phyloP scores from a whole-genome alignment of 768 basidiomycete species.

The Neoboletus magnificus region DNA sequence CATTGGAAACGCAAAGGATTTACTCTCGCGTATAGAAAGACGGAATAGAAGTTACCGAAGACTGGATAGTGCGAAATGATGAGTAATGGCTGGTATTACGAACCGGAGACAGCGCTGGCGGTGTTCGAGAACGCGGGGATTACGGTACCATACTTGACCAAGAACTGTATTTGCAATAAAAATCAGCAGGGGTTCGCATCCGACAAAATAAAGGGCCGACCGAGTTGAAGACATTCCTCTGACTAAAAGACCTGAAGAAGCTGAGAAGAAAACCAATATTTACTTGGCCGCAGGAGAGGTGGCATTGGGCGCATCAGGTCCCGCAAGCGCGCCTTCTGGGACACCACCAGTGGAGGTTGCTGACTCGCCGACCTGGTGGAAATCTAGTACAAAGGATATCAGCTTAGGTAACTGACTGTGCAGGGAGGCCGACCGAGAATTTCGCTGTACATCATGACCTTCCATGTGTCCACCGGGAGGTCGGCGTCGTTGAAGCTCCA shows the following conservation, averaged over 20 bases:
- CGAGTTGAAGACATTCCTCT: slow-evolving; percentile 9
- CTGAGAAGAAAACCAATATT: background rate
- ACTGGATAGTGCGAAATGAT: slow-evolving; percentile 5
- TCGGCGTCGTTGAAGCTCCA: slow-evolving; percentile 99
- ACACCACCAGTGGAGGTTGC: slow-evolving; percentile 33
- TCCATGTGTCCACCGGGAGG: slow-evolving; percentile 98
- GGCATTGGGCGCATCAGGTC: slow-evolving; percentile 42
- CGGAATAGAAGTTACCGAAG: slow-evolving; percentile 8
- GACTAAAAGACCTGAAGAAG: background rate
- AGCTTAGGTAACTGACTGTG: background rate
- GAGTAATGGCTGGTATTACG: slow-evolving; percentile 14
- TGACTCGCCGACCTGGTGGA: slow-evolving; percentile 73
- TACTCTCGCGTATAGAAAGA: slow-evolving; percentile 6
- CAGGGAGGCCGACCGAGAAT: slow-evolving; percentile 71
- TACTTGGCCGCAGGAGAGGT: slow-evolving; percentile 16
- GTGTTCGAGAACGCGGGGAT: slow-evolving; percentile 1
- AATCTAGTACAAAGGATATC: slow-evolving; percentile 45
- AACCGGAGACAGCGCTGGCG: background rate
- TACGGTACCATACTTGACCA: slow-evolving; percentile 17
- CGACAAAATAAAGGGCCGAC: slow-evolving; percentile 8
- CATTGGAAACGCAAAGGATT: slow-evolving; percentile 11
- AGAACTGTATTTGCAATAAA: slow-evolving; percentile 1
- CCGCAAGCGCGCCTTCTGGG: slow-evolving; percentile 67
- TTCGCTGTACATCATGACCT: slow-evolving; percentile 99
- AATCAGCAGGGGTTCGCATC: background rate